Evolutionary conservation across 768 basidiomycete genomes (phyloP).

Genomic region (Paxillus ammoniavirescens): DNA sequence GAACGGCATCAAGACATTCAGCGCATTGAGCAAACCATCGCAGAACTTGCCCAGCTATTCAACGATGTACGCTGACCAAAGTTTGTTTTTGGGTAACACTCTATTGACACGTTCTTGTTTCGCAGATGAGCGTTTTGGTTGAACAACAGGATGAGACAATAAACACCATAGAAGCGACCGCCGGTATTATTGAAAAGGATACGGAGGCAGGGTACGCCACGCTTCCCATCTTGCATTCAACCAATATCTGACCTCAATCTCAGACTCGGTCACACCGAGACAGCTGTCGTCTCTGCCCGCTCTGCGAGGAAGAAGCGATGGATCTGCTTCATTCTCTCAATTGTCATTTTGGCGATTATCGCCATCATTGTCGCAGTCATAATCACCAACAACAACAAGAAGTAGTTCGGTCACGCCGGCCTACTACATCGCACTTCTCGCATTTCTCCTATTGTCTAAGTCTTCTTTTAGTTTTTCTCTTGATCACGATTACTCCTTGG

Average conservation of each 20-base stretch:
- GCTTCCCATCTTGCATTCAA: not conserved
- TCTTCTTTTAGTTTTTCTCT: not conserved
- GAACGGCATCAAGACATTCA: constrained; percentile 94
- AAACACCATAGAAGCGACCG: constrained; percentile 76
- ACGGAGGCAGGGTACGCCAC: constrained; percentile 74
- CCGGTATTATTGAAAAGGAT: constrained; percentile 74
- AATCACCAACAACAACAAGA: constrained; percentile 44
- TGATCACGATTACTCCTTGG: constrained; percentile 6
- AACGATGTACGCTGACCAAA: constrained; percentile 66
- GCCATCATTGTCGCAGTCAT: constrained; percentile 63
- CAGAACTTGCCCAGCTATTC: constrained; percentile 92
- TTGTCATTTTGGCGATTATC: constrained; percentile 66
- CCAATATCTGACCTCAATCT: constrained; percentile 3
- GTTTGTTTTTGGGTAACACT: not conserved
- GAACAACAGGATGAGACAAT: constrained; percentile 94
- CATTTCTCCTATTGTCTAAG: not conserved
- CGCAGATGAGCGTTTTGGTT: constrained; percentile 89
- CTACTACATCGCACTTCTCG: not conserved
- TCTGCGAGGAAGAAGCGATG: constrained; percentile 93
- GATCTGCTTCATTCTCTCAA: constrained; percentile 85
- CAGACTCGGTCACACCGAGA: constrained; percentile 80
- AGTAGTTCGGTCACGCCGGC: constrained; percentile 16
- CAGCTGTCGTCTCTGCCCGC: constrained; percentile 83
- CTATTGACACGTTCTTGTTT: constrained; percentile 5
- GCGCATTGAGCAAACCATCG: constrained; percentile 90